These are phyloP conservation scores for Scutellaria barbata DNA, from an alignment of 257 asterid genomes.

Conservation along the genomic window DNA sequence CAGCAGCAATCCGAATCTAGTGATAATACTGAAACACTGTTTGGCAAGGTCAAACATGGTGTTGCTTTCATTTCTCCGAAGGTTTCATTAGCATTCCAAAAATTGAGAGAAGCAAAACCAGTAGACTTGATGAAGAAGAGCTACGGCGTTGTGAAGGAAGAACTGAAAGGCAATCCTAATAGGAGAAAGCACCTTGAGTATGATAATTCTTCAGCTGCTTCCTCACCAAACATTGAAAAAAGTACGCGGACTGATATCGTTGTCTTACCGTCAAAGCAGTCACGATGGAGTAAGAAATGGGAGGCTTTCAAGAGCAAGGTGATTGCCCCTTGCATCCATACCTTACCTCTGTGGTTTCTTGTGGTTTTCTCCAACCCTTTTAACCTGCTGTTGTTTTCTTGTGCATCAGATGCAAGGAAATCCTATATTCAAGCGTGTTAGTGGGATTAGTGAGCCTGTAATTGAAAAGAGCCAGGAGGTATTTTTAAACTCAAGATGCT, in stretches of 20 bases:
- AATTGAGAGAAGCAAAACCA: conserved; percentile 82
- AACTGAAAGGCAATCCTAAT: conserved; percentile 75
- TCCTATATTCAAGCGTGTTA: conserved; percentile 65
- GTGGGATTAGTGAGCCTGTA: conserved; percentile 84
- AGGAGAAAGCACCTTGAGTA: conserved; percentile 82
- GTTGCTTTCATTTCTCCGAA: conserved; percentile 60
- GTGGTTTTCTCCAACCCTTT: background rate
- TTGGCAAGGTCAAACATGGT: conserved; percentile 67
- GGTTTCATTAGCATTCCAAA: conserved; percentile 68
- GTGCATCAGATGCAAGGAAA: conserved; percentile 75
- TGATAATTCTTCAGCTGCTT: conserved; percentile 51
- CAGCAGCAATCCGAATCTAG: conserved; percentile 60
- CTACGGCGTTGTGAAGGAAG: conserved; percentile 71
- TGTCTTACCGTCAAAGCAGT: conserved; percentile 71
- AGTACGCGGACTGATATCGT: conserved; percentile 83
- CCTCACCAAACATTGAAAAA: conserved; percentile 61
- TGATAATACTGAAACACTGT: conserved; percentile 59
- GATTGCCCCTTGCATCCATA: conserved; percentile 9
- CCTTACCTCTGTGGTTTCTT: background rate
- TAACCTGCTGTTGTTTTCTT: conserved; percentile 27
- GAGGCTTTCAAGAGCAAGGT: conserved; percentile 83
- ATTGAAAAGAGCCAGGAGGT: conserved; percentile 89
- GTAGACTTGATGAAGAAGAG: conserved; percentile 86
- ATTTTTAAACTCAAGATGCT: conserved; percentile 31
- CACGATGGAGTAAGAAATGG: conserved; percentile 86